Evolutionary conservation across 345 rosid genomes (phyloP).

Genomic region (Pseudoturritis turrita): DNA sequence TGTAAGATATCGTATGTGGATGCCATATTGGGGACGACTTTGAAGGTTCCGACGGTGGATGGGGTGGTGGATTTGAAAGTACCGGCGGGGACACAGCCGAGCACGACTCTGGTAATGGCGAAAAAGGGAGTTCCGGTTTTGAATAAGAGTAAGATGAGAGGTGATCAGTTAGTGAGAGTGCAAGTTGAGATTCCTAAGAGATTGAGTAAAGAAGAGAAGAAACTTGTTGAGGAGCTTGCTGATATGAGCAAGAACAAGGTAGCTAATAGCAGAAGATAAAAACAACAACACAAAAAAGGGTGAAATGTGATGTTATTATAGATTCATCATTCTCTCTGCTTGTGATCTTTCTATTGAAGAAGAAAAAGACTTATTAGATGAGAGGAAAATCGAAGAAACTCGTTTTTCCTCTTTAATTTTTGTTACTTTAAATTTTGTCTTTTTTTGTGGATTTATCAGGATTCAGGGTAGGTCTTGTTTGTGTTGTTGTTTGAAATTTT

Average conservation of each 20-base stretch:
- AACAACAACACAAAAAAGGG: not conserved
- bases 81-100: constrained; percentile 93
- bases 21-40: constrained; percentile 83
- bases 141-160: constrained; percentile 86
- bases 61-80: constrained; percentile 91
- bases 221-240: constrained; percentile 82
- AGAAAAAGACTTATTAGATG: constrained; percentile 8
- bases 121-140: constrained; percentile 89
- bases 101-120: constrained; percentile 89
- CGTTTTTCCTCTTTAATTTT: constrained; percentile 15
- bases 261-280: constrained; percentile 58
- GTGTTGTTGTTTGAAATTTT: constrained; percentile 14
- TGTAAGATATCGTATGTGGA: constrained; percentile 89
- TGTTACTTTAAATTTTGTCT: not conserved
- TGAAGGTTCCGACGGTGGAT: constrained; percentile 92
- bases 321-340: not conserved
- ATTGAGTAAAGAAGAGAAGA: constrained; percentile 80
- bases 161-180: constrained; percentile 94
- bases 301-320: constrained; percentile 15
- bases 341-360: constrained; percentile 8
- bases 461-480: constrained; percentile 25
- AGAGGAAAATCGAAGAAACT: not conserved
- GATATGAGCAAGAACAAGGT: constrained; percentile 86
- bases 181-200: constrained; percentile 97
- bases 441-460: constrained; percentile 19